Evolutionary conservation across 768 basidiomycete species (phyloP), one percentile per base, ranked within the genome.

Genomic region (Tulasnella sp.): DNA sequence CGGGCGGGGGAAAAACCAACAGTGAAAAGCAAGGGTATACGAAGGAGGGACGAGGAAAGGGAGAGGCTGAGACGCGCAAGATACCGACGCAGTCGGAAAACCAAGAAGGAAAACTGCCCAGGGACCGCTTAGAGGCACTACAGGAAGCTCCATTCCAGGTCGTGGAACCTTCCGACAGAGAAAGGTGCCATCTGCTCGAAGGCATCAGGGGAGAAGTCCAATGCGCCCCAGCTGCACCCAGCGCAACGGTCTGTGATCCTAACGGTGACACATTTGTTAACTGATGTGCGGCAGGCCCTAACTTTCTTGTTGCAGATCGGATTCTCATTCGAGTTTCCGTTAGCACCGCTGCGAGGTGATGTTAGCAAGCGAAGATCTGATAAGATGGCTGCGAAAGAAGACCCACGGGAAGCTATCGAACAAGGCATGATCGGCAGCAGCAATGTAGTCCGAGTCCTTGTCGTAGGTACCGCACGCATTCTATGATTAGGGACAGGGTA

Each of bases 401-500:
- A 47, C 69, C 17, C 26, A 70, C 69, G 69, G 69, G 16, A 34
- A 70, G 22, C 8, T 70, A 34, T 70, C 69, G 16, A 40, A 70
- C 16, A 32, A n/a, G 6, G 32, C 47, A 19, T 32, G 19, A 4
- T 19, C 26, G 14, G 52, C 39, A n/a, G 69, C 69, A 14, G 44
- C 69, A n/a, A 70, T 70, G 26, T 17, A n/a, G 12, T 40, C 26
- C 0, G 41, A 32, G 9, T 12, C 8, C 16, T 32, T 32, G 34
- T 70, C 47, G 5, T 34, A 17, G 5, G 47, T 70, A 26, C 69
- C 69, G 47, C 69, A 70, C 17, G 69, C 69, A 34, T 70, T 70
- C 69, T 70, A 52, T 22, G 12, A 19, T 11, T 11, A 26, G 40
- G 8, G n/a, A 67, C 7, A 41, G 9, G 39, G 9, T 16, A n/a